Evolutionary conservation across 768 basidiomycete species (phyloP), one percentile per base, ranked within the genome.

Genomic region (Dioszegia hungarica): DNA sequence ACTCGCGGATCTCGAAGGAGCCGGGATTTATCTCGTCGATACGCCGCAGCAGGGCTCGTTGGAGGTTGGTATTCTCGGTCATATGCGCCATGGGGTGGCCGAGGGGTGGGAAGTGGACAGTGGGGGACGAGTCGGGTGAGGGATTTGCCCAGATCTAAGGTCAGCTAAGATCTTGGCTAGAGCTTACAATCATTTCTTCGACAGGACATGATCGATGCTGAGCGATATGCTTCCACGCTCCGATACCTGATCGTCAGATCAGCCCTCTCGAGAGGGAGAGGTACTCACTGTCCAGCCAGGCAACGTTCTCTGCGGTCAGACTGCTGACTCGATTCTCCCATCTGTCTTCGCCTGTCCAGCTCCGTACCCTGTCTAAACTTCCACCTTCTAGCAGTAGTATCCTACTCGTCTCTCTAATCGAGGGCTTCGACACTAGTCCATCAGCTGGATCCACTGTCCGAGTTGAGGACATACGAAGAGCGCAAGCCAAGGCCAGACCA

Each of bases 1-100:
- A 83, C 64, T 94, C 89, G 5, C 87, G 64, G 5, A 97, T 64
- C 44, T 85, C 78, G 1, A 94, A 79, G 14, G 79, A 73, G 0
- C 81, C 79, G n/a, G 79, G 64, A 4, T 73, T 68, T 10, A 63
- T 56, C 59, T 69, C 57, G 22, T 79, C 78, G 10, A 95, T 80
- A 65, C 83, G 82, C 2, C 49, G 33, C 17, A 98, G 80, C 31
- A 93, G 82, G 1, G 83, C 91, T 1, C 86, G 83, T 76, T 98
- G 95, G 1, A 99, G 80, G 70, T 98, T 98, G 41, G 91, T 79
- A 68, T 93, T 97, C 76, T 99, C 95, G 0, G 86, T 90, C 67
- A 98, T 78, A 22, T 84, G 84, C 15, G 91, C 85, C 87, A 98
- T 90, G 29, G 74, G 79, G 5, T 68, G 72, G 22, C 74, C 68